phyloP scores from a whole-genome alignment of 2,329 filamentous ascomycete species.

The Xylariales sp. region DNA sequence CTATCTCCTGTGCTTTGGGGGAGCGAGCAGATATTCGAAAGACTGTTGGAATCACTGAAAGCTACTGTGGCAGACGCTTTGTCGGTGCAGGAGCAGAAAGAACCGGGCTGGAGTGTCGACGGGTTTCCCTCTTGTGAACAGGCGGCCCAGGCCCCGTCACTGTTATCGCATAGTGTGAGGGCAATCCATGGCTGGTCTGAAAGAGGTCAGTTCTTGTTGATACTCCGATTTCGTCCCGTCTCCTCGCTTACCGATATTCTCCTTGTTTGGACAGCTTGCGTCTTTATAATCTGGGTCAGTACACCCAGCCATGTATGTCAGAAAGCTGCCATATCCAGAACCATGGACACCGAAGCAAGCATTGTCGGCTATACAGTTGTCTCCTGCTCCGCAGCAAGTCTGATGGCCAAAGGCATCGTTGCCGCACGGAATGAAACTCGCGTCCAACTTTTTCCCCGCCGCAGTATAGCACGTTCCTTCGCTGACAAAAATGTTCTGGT shows the following conservation, averaged over 20 bases:
- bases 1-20: constrained; percentile 15
- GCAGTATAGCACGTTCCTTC: constrained; percentile 16
- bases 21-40: constrained; percentile 14
- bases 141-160: constrained; percentile 12
- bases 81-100: constrained; percentile 18
- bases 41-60: constrained; percentile 14
- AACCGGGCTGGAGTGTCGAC: constrained; percentile 14
- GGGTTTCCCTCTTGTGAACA: constrained; percentile 18
- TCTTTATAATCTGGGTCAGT: constrained; percentile 13
- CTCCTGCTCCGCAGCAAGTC: constrained; percentile 13
- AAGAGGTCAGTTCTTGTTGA: no score
- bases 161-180: constrained; percentile 13
- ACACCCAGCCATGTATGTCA: constrained; percentile 15
- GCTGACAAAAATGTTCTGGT: constrained; percentile 11
- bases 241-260: constrained; percentile 10
- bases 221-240: no score
- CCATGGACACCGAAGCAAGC: constrained; percentile 14
- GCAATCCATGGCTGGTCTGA: constrained; percentile 15
- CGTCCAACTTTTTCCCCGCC: constrained; percentile 10
- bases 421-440: constrained; percentile 15
- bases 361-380: constrained; percentile 14
- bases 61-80: constrained; percentile 15
- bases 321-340: constrained; percentile 10
- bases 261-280: constrained; percentile 11
- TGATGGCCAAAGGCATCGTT: constrained; percentile 14